A percentile compares a stretch with the other conserved stretches of the same genome.
These are phyloP conservation scores for Crithidia bombi DNA, from an alignment of 208 protist genomes.

Conservation along the genomic window DNA sequence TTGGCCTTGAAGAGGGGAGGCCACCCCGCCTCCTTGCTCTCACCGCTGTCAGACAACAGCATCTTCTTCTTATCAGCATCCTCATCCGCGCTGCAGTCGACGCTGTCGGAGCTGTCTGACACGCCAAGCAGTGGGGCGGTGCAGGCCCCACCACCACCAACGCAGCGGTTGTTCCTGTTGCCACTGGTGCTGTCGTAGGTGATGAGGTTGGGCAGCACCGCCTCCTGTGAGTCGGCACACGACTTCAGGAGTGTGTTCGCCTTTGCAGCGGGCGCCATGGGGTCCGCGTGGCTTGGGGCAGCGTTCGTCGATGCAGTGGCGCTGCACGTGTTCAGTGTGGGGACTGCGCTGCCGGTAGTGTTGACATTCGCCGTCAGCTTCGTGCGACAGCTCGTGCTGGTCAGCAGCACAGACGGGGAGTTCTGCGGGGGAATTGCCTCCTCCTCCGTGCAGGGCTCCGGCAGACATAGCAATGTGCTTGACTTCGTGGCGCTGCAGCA, in stretches of 20 bases:
- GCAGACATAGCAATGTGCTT: not conserved
- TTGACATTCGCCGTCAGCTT: not conserved
- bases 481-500: too few relatives aligned
- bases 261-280: not conserved
- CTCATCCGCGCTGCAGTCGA: not conserved
- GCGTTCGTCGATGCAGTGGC: not conserved
- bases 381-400: not conserved
- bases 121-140: conserved; percentile 9
- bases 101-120: conserved; percentile 25
- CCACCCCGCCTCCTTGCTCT: conserved; percentile 2
- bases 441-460: not conserved
- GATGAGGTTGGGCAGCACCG: conserved; percentile 4
- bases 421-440: not conserved
- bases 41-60: not conserved
- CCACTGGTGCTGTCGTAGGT: not conserved
- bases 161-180: not conserved
- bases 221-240: conserved; percentile 7
- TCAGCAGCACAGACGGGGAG: not conserved
- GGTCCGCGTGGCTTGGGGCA: not conserved
- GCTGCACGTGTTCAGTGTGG: too few relatives aligned
- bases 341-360: not conserved
- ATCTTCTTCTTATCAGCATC: conserved; percentile 8
- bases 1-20: conserved; percentile 2
- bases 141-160: too few relatives aligned
- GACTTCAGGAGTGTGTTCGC: conserved; percentile 27